Conservation (phyloP, 495 filamentous ascomycete genomes). For the Penicillium parvum region DNA sequence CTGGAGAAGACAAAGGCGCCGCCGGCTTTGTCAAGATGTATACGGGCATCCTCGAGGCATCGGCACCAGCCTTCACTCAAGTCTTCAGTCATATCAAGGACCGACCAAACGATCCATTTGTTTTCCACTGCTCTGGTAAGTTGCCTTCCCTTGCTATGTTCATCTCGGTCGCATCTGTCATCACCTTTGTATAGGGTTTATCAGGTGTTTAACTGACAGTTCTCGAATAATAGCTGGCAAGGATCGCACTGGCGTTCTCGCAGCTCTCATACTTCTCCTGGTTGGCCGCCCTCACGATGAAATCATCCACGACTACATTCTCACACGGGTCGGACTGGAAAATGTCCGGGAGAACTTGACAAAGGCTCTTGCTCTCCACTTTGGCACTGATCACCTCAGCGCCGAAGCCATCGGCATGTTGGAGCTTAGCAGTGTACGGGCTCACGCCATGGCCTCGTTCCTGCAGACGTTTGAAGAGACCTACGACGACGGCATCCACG, state of each 20-base stretch:
- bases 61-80: constrained; percentile 22
- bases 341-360: constrained; percentile 21
- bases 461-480: constrained; percentile 23
- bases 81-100: constrained; percentile 42
- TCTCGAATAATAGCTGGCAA: constrained; percentile 46
- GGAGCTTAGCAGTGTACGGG: constrained; percentile 25
- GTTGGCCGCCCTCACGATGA: constrained; percentile 42
- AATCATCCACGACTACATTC: constrained; percentile 48
- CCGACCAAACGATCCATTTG: constrained; percentile 33
- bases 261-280: constrained; percentile 52
- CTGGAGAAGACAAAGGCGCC: constrained; percentile 49
- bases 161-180: not conserved
- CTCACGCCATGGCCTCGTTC: constrained; percentile 27
- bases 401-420: constrained; percentile 25
- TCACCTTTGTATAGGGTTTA: not conserved
- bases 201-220: not conserved
- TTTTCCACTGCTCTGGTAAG: constrained; percentile 61
- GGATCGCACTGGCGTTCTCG: constrained; percentile 60
- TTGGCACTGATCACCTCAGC: constrained; percentile 19
- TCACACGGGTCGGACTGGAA: constrained; percentile 29
- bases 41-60: constrained; percentile 40
- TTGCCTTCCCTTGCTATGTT: constrained; percentile 1
- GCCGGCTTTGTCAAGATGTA: constrained; percentile 54
- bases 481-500: constrained; percentile 20
- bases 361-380: constrained; percentile 14